Evolutionary conservation across 768 basidiomycete genomes (phyloP), one percentile per base, ranked within the genome.

Genomic region (Leucosporidium yakuticum): DNA sequence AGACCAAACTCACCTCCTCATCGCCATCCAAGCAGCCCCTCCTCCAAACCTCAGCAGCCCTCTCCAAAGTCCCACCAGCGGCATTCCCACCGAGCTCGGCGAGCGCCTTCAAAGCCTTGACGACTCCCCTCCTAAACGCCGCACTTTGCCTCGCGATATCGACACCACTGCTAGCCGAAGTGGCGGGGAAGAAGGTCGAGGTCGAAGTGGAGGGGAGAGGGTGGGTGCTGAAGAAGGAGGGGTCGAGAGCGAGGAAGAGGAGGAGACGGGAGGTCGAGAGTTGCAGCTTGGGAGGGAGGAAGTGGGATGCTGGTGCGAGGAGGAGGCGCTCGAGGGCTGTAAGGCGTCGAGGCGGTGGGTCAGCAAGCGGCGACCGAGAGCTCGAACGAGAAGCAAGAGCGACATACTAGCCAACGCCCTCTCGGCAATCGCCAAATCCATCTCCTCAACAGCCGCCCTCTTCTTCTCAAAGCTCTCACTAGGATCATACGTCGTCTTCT

Each of bases 281-380:
- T n/a, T 68, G 67, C 14, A 71, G 67, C 11, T 60, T 48, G 0
- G 70, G 64, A 0, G 70, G 70, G 12, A 71, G 64, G 62, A 68
- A 69, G 36, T 54, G 53, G 14, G 64, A 62, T 31, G 44, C 20
- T 14, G 67, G 70, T n/a, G 64, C 27, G 27, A 36, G 66, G 14
- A 71, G 62, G 27, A 71, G 67, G 36, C 67, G 60, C 49, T 71
- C 64, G 67, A 71, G 67, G 8, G 70, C 70, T 71, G 63, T 44
- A 15, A 3, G 25, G 4, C 1, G 14, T 3, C 53, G 9, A 23
- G 11, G 31, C 19, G 20, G 12, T 1, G 0, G 15, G 36, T 17
- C 2, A 47, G 47, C 1, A 9, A 9, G 8, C 19, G 21, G 14
- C 0, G 23, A 4, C 14, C 9, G 36, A 51, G 49, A 20, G 23